phyloP scores from a whole-genome alignment of 2,329 filamentous ascomycete genomes.

The Alternaria sp. region DNA sequence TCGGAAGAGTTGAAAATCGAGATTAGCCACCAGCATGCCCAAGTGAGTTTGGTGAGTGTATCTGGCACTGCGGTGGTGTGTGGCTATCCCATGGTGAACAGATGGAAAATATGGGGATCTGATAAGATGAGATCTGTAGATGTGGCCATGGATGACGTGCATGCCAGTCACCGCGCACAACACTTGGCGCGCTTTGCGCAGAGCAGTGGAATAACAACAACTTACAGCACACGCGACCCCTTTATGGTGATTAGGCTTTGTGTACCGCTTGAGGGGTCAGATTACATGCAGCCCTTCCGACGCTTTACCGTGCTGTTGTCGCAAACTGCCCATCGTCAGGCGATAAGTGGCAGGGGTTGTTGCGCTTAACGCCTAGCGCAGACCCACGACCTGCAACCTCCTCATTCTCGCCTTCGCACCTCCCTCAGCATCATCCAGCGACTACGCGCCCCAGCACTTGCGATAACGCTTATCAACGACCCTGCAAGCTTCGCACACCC shows the following conservation, averaged over 20 bases:
- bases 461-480: conserved; percentile 5
- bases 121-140: conserved; percentile 27
- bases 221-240: neutral
- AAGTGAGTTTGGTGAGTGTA: neutral
- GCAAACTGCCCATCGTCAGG: conserved; percentile 20
- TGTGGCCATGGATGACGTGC: conserved; percentile 28
- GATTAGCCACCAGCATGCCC: neutral
- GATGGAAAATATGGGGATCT: conserved; percentile 18
- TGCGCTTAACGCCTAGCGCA: conserved; percentile 7
- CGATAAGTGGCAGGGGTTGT: conserved; percentile 9
- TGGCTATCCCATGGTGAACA: neutral
- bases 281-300: neutral
- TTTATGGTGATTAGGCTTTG: neutral
- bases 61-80: neutral
- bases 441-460: conserved; percentile 15
- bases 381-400: conserved; percentile 23
- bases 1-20: fast-evolving
- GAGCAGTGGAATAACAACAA: neutral
- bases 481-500: conserved; percentile 6
- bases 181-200: conserved; percentile 9
- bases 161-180: conserved; percentile 16
- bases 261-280: neutral
- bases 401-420: conserved; percentile 26
- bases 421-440: conserved; percentile 30
- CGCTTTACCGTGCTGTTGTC: neutral